These are phyloP conservation scores for Bruguiera parviflora DNA, from an alignment of 345 rosid genomes.

Conservation along the genomic window DNA sequence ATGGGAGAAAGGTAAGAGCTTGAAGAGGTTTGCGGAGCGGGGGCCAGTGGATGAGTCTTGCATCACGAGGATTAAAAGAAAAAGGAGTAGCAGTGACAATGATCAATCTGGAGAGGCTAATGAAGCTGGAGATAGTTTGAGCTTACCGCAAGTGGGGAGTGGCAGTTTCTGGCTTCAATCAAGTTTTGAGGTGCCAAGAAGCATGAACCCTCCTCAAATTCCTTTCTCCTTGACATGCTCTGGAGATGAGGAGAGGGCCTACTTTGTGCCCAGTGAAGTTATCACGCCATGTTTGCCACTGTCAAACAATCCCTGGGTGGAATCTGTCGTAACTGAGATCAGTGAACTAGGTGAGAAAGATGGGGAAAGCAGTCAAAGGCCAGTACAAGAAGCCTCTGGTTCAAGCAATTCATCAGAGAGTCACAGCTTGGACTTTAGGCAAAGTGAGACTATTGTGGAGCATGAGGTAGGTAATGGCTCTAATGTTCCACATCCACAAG, in stretches of 20 bases:
- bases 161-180: conserved; percentile 76
- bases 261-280: conserved; percentile 67
- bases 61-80: conserved; percentile 68
- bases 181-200: conserved; percentile 33
- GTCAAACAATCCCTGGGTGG: conserved; percentile 74
- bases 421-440: conserved; percentile 49
- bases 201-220: conserved; percentile 44
- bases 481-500: conserved; percentile 43
- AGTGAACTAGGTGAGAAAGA: conserved; percentile 66
- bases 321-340: conserved; percentile 68
- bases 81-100: conserved; percentile 39
- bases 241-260: conserved; percentile 62
- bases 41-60: conserved; percentile 55
- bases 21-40: conserved; percentile 81
- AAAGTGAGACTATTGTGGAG: conserved; percentile 41
- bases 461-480: conserved; percentile 59
- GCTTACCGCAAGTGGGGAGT: conserved; percentile 41
- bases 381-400: conserved; percentile 66
- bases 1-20: conserved; percentile 67
- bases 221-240: conserved; percentile 75
- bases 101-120: conserved; percentile 14
- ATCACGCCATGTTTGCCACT: conserved; percentile 60
- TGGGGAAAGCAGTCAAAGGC: conserved; percentile 53
- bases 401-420: conserved; percentile 82
- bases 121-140: conserved; percentile 46